Percentiles rank a stretch among this genome's conserved stretches.
These are phyloP conservation scores for Dianthus caryophyllus DNA, from an alignment of 148 eudicot species.

Conservation along the genomic window DNA sequence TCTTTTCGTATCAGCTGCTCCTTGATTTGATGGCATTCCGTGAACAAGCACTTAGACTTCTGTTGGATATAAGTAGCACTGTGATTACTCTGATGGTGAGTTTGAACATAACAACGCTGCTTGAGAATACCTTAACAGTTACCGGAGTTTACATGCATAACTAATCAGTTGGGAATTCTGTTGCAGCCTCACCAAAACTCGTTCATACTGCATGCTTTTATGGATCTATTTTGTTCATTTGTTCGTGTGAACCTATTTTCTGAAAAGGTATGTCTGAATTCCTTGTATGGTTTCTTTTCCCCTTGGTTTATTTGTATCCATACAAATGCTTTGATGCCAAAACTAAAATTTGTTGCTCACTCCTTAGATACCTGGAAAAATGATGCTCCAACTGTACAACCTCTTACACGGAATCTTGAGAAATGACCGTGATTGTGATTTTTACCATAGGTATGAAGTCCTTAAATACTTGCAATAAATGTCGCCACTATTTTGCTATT, in stretches of 20 bases:
- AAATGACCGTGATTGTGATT: constrained; percentile 92
- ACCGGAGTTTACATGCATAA: constrained; percentile 12
- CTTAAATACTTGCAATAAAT: constrained; percentile 5
- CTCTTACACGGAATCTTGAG: constrained; percentile 81
- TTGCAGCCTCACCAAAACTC: constrained; percentile 99
- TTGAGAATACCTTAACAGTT: neutral
- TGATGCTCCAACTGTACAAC: constrained; percentile 92
- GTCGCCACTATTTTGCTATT: neutral
- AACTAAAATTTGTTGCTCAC: constrained; percentile 25
- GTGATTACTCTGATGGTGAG: constrained; percentile 94
- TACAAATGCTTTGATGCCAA: constrained; percentile 7
- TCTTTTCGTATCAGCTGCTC: constrained; percentile 60
- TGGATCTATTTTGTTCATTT: constrained; percentile 98
- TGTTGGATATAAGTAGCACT: constrained; percentile 96
- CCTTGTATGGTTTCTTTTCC: neutral
- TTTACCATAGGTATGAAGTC: constrained; percentile 68
- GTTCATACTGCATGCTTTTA: constrained; percentile 88
- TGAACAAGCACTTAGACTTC: constrained; percentile 91
- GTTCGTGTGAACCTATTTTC: constrained; percentile 91
- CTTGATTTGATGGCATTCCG: constrained; percentile 97
- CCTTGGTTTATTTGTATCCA: neutral
- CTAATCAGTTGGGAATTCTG: constrained; percentile 33
- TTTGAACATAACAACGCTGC: constrained; percentile 14
- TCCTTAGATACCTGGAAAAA: constrained; percentile 83
- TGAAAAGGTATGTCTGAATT: constrained; percentile 61